Base-by-base conservation (phyloP, 2,329 filamentous ascomycete genomes). In the Scytalidium sp. region DNA sequence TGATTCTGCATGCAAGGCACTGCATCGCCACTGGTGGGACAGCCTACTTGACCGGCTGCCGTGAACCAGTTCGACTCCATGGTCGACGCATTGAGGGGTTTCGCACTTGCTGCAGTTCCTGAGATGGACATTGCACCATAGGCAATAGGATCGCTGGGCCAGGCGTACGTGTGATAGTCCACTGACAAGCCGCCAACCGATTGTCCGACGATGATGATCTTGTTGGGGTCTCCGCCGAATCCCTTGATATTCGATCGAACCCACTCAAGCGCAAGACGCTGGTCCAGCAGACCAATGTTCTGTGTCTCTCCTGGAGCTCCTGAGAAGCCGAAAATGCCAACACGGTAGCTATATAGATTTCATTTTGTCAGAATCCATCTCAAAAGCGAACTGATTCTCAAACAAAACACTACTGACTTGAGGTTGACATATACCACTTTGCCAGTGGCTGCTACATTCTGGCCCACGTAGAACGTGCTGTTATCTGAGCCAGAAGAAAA, bases 211-310 rank as follows among this genome's bases (percentile, higher is more conserved):
- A 62, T 43, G 6, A 59, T 62, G 32, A 63, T 63, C 4, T 52
- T 49, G 17, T 41, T 41, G 2, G 68, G 69, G 53, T 85, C 75
- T 1, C 81, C 83, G 0, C 81, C 81, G 62, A 86, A 83, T 3
- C 64, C 66, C 3, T 64, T 73, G 45, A 83, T 76, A 62, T 84
- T 84, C 22, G 74, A 67, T 52, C 71, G 70, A 39, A 85, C 74
- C 83, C 81, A 86, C 49, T 71, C 66, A 19, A 85, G 68, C 10
- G 79, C 72, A 21, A 75, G 60, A 54, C 78, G 72, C 64, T 85
- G 81, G 58, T 87, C 83, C 51, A 74, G 70, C 46, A 86, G 65
- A 2, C 85, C 85, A 4, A 46, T 27, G 41, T 54, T 54, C 39
- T 54, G 52, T 6, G 40, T 47, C 3, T 51, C 25, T n/a, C 49